These are phyloP conservation scores for Phytophthora aleatoria DNA, from an alignment of 352 stramenopile genomes.

Conservation along the genomic window DNA sequence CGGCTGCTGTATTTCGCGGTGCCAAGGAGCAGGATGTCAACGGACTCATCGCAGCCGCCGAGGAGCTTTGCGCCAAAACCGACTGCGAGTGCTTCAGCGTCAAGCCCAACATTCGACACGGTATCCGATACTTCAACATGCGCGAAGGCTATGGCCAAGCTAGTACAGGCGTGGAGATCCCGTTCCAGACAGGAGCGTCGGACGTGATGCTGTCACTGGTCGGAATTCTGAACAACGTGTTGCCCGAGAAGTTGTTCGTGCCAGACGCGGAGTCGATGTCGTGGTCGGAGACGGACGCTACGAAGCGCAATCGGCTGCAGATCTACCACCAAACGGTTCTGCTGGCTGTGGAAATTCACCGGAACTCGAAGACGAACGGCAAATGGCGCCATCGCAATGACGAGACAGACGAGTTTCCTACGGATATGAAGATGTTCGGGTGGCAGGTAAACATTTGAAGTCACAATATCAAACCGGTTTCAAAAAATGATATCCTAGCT, in stretches of 20 bases:
- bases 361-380: slow-evolving; percentile 45
- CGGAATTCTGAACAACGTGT: slow-evolving; percentile 57
- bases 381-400: slow-evolving; percentile 11
- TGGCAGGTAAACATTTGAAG: not conserved
- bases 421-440: slow-evolving; percentile 22
- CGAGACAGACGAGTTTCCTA: slow-evolving; percentile 16
- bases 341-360: slow-evolving; percentile 54
- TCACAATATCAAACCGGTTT: too few species aligned
- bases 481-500: too few species aligned
- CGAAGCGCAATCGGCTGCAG: slow-evolving; percentile 41
- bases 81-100: slow-evolving; percentile 57
- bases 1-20: slow-evolving; percentile 47
- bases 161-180: slow-evolving; percentile 33
- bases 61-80: slow-evolving; percentile 48
- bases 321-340: slow-evolving; percentile 56
- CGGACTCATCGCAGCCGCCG: slow-evolving; percentile 42
- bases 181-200: slow-evolving; percentile 51
- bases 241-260: slow-evolving; percentile 49
- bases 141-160: slow-evolving; percentile 55
- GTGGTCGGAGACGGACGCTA: slow-evolving; percentile 32
- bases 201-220: slow-evolving; percentile 60
- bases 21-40: slow-evolving; percentile 51
- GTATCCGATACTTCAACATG: slow-evolving; percentile 69
- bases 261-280: slow-evolving; percentile 26
- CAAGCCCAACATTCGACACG: slow-evolving; percentile 58